Base-by-base conservation (phyloP, 2,329 filamentous ascomycete genomes). In the Fusarium albosuccineum region DNA sequence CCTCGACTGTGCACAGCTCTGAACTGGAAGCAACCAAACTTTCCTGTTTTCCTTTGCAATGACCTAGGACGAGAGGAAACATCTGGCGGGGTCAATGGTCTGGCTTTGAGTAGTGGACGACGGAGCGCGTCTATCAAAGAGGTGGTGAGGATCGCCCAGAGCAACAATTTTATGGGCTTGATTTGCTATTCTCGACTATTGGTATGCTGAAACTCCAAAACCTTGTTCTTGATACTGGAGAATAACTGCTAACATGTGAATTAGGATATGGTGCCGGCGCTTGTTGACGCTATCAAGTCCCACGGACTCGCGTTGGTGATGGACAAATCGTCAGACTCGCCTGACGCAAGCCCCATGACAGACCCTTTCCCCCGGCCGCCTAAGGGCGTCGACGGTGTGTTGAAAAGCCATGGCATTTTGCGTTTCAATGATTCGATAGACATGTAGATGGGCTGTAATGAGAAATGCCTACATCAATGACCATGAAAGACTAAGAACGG, bases 21-120 rank as follows among this genome's bases (percentile, higher is more conserved):
- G 72, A 99, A 99, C 80, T 99, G 96, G 96, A 99, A 99, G 79
- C 96, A 99, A 78, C 96, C 96, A 3, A 99, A 98, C 76, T 99
- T 97, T 77, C 96, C 96, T 0, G 93, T 98, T 0, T 92, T 99
- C 71, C 85, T 98, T 46, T 97, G 94, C 81, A 98, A 98, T 77
- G 94, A 97, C 62, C 87, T 98, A 27, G 93, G 93, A 22, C 84
- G 86, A 8, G 87, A 89, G 62, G 85, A 84, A 29, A 75, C 79
- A 22, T 79, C 80, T 60, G 71, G 73, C 7, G 22, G 22, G 22
- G 75, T 77, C 13, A 77, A 78, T 2, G 77, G 77, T 40, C 73
- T 78, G 11, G 72, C 82, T 13, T 75, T 80, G 61, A 82, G 85
- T 70, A 92, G 89, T 69, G 93, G 92, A 14, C 86, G 91, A 57